These are phyloP conservation scores for Eimeria acervulina DNA, from an alignment of 169 alveolate species.

Conservation along the genomic window DNA sequence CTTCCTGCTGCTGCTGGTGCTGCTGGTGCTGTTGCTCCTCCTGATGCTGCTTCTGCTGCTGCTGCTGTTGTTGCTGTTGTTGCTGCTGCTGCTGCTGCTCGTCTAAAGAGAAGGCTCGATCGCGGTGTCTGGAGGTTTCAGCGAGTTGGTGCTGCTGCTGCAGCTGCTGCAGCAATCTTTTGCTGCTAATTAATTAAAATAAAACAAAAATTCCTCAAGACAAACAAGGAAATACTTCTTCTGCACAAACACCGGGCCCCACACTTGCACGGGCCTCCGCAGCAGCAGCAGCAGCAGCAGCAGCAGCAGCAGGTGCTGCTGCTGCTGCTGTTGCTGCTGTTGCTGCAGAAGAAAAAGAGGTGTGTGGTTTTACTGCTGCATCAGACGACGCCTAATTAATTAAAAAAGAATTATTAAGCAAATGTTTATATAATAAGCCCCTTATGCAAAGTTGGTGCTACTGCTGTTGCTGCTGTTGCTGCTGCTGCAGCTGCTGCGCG, in stretches of 20 bases:
- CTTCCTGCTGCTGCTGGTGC: not conserved
- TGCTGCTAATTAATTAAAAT: not conserved
- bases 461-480: slow-evolving; percentile 16
- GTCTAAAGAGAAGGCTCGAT: not conserved
- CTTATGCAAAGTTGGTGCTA: not conserved
- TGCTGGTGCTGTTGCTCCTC: not conserved
- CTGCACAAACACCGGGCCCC: not conserved
- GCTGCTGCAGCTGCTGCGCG: not conserved
- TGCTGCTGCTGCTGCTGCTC: not conserved
- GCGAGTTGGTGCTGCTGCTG: not conserved
- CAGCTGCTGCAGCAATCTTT: not conserved
- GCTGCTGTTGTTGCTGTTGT: slow-evolving; percentile 1
- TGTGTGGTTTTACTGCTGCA: not conserved
- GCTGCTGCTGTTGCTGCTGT: not conserved
- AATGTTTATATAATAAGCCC: no score
- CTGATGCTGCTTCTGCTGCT: not conserved
- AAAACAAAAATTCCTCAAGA: not conserved
- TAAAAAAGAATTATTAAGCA: no score
- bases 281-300: not conserved
- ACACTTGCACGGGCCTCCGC: not conserved
- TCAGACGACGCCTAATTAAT: no score
- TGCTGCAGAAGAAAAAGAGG: not conserved
- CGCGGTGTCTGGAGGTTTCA: not conserved
- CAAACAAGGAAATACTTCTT: not conserved
- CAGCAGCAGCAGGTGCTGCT: not conserved